Evolutionary conservation across 129 eudicot species (phyloP).

Genomic region (Heracleum sosnowskyi): DNA sequence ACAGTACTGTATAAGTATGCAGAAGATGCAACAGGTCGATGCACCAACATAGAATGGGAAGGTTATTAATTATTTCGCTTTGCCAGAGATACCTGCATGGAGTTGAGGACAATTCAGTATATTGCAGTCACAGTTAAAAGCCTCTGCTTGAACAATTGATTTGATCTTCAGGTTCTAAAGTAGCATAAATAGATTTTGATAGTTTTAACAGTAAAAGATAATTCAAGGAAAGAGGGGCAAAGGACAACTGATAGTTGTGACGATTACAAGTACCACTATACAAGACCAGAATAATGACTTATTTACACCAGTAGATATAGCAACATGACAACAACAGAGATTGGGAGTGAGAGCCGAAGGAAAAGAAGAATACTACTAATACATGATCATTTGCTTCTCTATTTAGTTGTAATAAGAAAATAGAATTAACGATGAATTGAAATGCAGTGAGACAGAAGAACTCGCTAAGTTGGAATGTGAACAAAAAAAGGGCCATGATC

Average conservation of each 20-base stretch:
- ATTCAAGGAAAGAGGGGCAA: neutral
- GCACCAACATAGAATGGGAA: neutral
- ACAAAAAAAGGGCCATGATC: neutral
- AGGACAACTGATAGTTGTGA: neutral
- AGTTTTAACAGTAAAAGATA: neutral
- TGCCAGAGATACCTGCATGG: constrained; percentile 51
- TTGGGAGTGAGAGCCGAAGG: neutral
- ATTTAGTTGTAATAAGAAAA: neutral
- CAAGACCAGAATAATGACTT: neutral
- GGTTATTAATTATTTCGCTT: constrained; percentile 19
- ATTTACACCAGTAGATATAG: neutral
- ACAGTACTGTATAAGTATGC: neutral
- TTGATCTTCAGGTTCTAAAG: neutral
- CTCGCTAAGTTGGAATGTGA: neutral
- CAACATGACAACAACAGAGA: neutral
- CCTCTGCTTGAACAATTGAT: neutral
- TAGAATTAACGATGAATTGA: neutral
- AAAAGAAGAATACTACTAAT: neutral
- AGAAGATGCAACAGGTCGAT: neutral
- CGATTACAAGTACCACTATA: neutral
- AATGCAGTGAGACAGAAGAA: neutral
- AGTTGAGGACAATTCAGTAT: neutral
- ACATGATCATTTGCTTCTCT: neutral
- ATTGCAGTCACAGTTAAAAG: neutral
- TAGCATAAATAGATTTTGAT: no score